Percentiles rank a stretch among this genome's conserved stretches.
phyloP scores from a whole-genome alignment of 805 yeast species.

The Kodamaea jinghongensis region DNA sequence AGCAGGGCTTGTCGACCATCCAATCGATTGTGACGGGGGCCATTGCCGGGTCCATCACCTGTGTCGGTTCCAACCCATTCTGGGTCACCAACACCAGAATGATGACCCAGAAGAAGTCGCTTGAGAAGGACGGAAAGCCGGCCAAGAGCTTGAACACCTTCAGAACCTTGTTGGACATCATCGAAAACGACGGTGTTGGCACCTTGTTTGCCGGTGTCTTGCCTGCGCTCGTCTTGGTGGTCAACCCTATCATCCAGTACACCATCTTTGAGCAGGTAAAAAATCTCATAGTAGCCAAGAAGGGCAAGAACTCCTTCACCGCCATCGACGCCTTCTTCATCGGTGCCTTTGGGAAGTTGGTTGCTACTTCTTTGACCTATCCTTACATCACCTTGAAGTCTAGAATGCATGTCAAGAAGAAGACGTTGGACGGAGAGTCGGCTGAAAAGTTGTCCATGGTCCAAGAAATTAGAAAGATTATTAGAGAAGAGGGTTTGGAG shows the following conservation, averaged over 20 bases:
- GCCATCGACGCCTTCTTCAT: constrained; percentile 77
- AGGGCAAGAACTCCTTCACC: constrained; percentile 50
- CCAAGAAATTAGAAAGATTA: constrained; percentile 55
- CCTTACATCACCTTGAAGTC: constrained; percentile 90
- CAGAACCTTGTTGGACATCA: constrained; percentile 57
- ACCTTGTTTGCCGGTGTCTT: constrained; percentile 81
- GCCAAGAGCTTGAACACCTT: constrained; percentile 45
- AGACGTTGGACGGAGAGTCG: constrained; percentile 16
- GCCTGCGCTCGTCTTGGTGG: constrained; percentile 83
- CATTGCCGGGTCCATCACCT: constrained; percentile 83
- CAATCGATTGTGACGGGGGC: constrained; percentile 79
- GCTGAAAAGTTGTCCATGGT: constrained; percentile 39
- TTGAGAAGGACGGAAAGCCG: constrained; percentile 14
- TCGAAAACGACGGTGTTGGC: constrained; percentile 65
- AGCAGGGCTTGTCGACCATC: constrained; percentile 49
- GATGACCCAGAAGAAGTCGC: constrained; percentile 53
- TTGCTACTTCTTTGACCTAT: constrained; percentile 86
- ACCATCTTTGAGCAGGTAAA: constrained; percentile 86
- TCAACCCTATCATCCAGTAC: constrained; percentile 89
- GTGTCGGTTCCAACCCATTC: constrained; percentile 79
- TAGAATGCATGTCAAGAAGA: constrained; percentile 71
- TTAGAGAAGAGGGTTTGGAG: constrained; percentile 66
- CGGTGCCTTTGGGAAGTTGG: constrained; percentile 86
- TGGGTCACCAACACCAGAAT: constrained; percentile 94
- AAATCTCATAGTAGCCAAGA: constrained; percentile 55